Evolutionary conservation across 129 eudicot genomes (phyloP).

Genomic region (Mikania micrantha): DNA sequence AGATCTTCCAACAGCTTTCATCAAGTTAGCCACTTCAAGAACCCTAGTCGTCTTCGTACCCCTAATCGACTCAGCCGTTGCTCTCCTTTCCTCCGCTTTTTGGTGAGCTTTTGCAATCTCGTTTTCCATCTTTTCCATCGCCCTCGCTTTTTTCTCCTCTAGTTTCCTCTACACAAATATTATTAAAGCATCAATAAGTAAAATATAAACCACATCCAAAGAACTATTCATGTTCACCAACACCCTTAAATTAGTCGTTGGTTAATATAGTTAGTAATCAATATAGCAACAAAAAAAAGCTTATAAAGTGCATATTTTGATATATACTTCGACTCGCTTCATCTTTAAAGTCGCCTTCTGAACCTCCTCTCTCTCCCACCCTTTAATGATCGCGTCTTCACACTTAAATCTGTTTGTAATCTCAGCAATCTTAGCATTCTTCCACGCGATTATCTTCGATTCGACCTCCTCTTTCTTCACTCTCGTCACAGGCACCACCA

Average conservation of each 20-base stretch:
- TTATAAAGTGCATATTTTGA: neutral
- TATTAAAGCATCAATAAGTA: no score
- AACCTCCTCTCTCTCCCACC: conserved; percentile 73
- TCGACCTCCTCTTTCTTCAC: conserved; percentile 87
- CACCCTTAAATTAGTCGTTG: no score
- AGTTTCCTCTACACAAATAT: conserved; percentile 55
- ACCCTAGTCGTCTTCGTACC: conserved; percentile 73
- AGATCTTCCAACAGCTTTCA: conserved; percentile 70
- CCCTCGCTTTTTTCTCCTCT: conserved; percentile 85
- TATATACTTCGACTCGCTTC: conserved; percentile 67
- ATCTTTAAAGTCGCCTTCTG: conserved; percentile 62
- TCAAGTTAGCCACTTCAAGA: conserved; percentile 64
- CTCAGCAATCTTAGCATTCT: conserved; percentile 69
- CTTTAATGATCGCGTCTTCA: conserved; percentile 65
- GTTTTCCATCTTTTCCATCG: conserved; percentile 75
- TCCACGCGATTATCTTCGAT: conserved; percentile 76
- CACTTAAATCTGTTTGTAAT: conserved; percentile 68
- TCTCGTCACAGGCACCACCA: conserved; percentile 32
- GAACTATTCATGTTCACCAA: no score
- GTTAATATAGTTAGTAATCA: neutral
- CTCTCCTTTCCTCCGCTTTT: conserved; percentile 79
- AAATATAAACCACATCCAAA: no score
- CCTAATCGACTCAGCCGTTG: conserved; percentile 64
- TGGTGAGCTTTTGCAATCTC: conserved; percentile 82
- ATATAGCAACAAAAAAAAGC: neutral